phyloP scores from a whole-genome alignment of 2,329 filamentous ascomycete genomes.

The Fusarium buharicum region DNA sequence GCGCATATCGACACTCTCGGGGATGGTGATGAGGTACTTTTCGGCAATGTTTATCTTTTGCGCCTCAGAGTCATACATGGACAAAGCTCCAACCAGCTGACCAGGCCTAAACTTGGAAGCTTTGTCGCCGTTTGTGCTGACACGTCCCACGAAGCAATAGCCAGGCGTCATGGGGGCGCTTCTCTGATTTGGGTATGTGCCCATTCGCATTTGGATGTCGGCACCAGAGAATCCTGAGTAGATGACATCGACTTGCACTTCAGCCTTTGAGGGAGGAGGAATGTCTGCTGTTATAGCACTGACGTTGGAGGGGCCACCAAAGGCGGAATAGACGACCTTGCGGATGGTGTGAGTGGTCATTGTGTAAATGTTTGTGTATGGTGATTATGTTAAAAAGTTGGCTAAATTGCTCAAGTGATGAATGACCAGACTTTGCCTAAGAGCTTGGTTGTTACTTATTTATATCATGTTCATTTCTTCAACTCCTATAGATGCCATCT shows the following conservation, averaged over 20 bases:
- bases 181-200: constrained; percentile 58
- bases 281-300: constrained; percentile 51
- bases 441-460: no score
- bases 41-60: constrained; percentile 59
- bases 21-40: constrained; percentile 57
- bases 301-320: constrained; percentile 54
- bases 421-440: no score
- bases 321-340: constrained; percentile 57
- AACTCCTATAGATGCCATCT: not conserved
- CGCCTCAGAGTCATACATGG: constrained; percentile 56
- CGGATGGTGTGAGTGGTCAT: constrained; percentile 51
- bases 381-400: no score
- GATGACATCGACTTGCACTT: constrained; percentile 60
- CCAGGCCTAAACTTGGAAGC: constrained; percentile 48
- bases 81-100: constrained; percentile 51
- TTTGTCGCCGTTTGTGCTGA: constrained; percentile 53
- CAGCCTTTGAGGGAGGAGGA: constrained; percentile 52
- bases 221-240: constrained; percentile 60
- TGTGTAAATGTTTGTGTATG: no score
- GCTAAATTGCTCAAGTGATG: no score
- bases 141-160: constrained; percentile 59
- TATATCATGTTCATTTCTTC: not conserved
- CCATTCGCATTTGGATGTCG: constrained; percentile 62
- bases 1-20: constrained; percentile 53
- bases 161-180: constrained; percentile 60